Percentiles rank a stretch among this genome's conserved stretches.
phyloP scores from a whole-genome alignment of 2,329 filamentous ascomycete genomes.

The Colletotrichum liaoningense region DNA sequence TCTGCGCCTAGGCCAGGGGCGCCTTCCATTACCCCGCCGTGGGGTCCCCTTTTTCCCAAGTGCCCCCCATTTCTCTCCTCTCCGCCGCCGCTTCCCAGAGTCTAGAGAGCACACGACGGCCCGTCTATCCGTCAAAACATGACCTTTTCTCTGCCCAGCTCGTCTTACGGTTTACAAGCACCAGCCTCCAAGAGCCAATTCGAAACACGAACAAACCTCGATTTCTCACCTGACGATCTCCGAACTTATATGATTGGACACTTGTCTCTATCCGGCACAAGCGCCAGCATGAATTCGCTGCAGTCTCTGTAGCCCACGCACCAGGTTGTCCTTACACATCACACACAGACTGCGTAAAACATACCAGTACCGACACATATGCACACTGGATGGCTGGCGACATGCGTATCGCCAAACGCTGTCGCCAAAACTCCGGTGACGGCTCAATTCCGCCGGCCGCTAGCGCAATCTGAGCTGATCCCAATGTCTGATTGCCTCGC shows the following conservation, averaged over 20 bases:
- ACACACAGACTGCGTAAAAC: neutral
- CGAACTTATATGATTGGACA: conserved; percentile 12
- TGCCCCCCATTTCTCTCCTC: conserved; percentile 3
- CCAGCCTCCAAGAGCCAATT: conserved; percentile 1
- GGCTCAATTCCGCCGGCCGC: neutral
- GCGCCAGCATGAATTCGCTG: conserved; percentile 4
- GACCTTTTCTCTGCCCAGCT: conserved; percentile 4
- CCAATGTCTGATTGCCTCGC: neutral
- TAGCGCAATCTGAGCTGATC: neutral
- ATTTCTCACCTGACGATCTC: conserved; percentile 25
- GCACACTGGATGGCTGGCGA: neutral
- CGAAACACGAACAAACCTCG: conserved; percentile 30
- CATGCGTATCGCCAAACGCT: conserved; percentile 1
- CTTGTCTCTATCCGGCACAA: conserved; percentile 2
- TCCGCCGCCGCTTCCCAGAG: conserved; percentile 22
- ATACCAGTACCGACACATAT: neutral
- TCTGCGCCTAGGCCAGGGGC: conserved; percentile 14
- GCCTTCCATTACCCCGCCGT: conserved; percentile 34
- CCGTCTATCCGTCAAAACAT: conserved; percentile 47
- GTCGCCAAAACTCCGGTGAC: conserved; percentile 28
- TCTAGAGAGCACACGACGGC: conserved; percentile 43
- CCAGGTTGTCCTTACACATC: neutral
- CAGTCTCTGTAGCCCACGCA: conserved; percentile 4
- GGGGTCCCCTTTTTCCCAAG: conserved; percentile 27
- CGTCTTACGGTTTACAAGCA: neutral